Evolutionary conservation across 139 green algal species (phyloP).

Genomic region (Asterochloris sp.): DNA sequence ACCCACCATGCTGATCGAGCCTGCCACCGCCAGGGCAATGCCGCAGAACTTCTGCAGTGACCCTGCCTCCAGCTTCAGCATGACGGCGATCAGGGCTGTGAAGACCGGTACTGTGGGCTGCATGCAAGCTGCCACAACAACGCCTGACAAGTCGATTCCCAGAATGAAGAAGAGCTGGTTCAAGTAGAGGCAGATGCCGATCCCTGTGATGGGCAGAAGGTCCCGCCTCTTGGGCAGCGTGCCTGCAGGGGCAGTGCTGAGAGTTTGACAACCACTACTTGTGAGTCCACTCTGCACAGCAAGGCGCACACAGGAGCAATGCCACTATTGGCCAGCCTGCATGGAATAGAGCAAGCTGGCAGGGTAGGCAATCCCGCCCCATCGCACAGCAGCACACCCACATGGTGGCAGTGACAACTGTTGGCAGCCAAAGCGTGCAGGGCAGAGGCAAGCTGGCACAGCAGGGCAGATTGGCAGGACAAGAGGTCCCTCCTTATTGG

Average conservation of each 20-base stretch:
- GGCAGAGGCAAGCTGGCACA: too few species aligned
- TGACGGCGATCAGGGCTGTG: slow-evolving; percentile 51
- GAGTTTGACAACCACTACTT: too few species aligned
- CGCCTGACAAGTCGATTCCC: slow-evolving; percentile 63
- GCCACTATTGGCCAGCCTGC: too few species aligned
- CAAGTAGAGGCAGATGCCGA: slow-evolving; percentile 47
- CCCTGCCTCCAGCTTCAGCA: slow-evolving; percentile 35
- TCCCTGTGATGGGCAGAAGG: slow-evolving; percentile 12
- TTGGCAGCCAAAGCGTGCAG: too few species aligned
- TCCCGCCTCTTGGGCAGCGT: slow-evolving; percentile 21
- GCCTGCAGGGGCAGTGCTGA: slow-evolving; percentile 14
- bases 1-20: slow-evolving; percentile 56
- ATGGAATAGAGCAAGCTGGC: too few species aligned
- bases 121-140: slow-evolving; percentile 69
- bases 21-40: slow-evolving; percentile 45
- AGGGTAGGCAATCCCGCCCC: too few species aligned
- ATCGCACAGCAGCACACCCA: too few species aligned
- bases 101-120: slow-evolving; percentile 72
- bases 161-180: slow-evolving; percentile 74
- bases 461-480: too few species aligned
- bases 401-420: too few species aligned
- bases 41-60: slow-evolving; percentile 61
- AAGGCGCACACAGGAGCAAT: too few species aligned
- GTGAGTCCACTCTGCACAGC: too few species aligned
- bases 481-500: too few species aligned